These are phyloP conservation scores for Sporothrix schenckii DNA, from an alignment of 2,329 filamentous ascomycete genomes.

Conservation along the genomic window DNA sequence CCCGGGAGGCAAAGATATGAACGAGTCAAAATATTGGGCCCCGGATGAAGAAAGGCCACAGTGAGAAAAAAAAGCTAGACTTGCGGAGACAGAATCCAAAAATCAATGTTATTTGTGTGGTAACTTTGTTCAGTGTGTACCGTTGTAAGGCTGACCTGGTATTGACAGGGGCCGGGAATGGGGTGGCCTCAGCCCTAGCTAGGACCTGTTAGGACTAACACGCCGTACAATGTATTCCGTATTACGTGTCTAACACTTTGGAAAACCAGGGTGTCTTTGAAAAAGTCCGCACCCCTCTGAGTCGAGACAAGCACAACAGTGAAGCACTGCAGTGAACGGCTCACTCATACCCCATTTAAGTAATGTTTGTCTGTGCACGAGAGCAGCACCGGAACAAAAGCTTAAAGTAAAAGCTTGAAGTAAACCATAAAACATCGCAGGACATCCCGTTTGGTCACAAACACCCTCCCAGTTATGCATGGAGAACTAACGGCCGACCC, in stretches of 20 bases:
- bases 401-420: too few species aligned
- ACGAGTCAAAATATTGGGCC: slow-evolving; percentile 4
- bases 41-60: neutral
- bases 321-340: neutral
- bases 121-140: too few species aligned
- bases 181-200: neutral
- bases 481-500: neutral
- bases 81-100: slow-evolving; percentile 1
- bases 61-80: neutral
- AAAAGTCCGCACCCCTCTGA: neutral
- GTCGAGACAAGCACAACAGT: neutral
- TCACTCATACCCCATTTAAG: slow-evolving; percentile 1
- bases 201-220: neutral
- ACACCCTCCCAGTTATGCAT: neutral
- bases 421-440: too few species aligned
- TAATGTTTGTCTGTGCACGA: neutral
- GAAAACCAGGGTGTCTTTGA: neutral
- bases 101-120: neutral
- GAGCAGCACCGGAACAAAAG: too few species aligned
- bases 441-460: too few species aligned
- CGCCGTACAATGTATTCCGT: too few species aligned
- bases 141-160: slow-evolving; percentile 2
- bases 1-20: neutral
- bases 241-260: neutral
- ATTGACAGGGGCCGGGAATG: slow-evolving; percentile 5